phyloP scores from a whole-genome alignment of 352 stramenopile species.

The Phytophthora rubi region DNA sequence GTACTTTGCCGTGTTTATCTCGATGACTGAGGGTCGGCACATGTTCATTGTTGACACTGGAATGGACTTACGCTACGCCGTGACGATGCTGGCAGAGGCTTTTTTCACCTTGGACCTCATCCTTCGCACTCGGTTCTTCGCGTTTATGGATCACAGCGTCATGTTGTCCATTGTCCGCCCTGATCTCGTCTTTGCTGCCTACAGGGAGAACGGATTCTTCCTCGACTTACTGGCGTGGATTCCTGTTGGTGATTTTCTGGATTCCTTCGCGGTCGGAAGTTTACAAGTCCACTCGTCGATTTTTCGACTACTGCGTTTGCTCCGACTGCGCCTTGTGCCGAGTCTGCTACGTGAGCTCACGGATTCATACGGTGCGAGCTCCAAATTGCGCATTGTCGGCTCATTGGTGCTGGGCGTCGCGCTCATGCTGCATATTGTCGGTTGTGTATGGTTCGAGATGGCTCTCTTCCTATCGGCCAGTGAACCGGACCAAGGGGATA shows the following conservation, averaged over 20 bases:
- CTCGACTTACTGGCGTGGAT: constrained; percentile 61
- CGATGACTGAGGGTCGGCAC: constrained; percentile 49
- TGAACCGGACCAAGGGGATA: background rate
- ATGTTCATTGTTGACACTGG: constrained; percentile 44
- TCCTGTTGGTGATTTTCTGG: constrained; percentile 52
- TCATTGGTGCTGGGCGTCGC: constrained; percentile 60
- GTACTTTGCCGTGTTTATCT: constrained; percentile 74
- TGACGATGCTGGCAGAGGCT: constrained; percentile 25
- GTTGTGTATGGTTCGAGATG: constrained; percentile 75
- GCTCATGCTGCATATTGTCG: constrained; percentile 60
- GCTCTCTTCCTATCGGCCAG: constrained; percentile 36
- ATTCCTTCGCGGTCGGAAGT: constrained; percentile 31
- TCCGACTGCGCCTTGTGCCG: constrained; percentile 52
- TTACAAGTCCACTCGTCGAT: constrained; percentile 39
- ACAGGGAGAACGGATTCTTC: constrained; percentile 49
- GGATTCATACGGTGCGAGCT: constrained; percentile 51
- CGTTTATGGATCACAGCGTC: constrained; percentile 56
- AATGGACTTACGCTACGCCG: constrained; percentile 30
- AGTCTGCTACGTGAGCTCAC: constrained; percentile 48
- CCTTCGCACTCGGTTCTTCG: constrained; percentile 56
- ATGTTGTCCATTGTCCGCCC: constrained; percentile 60
- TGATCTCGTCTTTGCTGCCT: constrained; percentile 62
- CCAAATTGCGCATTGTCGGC: constrained; percentile 50
- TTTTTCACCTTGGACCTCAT: constrained; percentile 45
- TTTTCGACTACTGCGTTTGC: constrained; percentile 52